These are phyloP conservation scores for Pterulicium gracile DNA, from an alignment of 1,284 basidiomycete species.

Conservation along the genomic window DNA sequence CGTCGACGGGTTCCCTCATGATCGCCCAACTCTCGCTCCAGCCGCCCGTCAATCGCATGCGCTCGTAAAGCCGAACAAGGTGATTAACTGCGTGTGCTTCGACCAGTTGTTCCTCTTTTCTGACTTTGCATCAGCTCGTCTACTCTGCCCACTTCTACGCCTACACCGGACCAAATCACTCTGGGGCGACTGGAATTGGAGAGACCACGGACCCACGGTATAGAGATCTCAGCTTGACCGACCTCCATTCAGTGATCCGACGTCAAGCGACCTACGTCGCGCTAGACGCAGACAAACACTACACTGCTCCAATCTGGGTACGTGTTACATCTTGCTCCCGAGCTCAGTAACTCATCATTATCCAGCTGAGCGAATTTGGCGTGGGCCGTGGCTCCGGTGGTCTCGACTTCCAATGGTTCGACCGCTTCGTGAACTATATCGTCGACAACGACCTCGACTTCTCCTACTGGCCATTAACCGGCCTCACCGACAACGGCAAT, in stretches of 20 bases:
- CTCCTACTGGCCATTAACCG: neutral
- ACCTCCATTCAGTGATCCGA: neutral
- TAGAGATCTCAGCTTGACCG: neutral
- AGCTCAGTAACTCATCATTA: neutral
- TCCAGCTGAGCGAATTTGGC: slow-evolving; percentile 1
- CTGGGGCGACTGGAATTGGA: slow-evolving; percentile 1
- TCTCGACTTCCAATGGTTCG: neutral
- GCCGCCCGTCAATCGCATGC: neutral
- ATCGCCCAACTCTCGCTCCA: neutral
- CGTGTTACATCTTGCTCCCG: neutral
- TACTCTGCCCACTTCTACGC: slow-evolving; percentile 2
- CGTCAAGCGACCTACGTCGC: neutral
- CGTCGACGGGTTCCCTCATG: neutral
- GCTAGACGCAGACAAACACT: neutral
- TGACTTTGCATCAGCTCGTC: neutral
- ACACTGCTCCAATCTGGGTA: slow-evolving; percentile 1
- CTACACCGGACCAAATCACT: neutral
- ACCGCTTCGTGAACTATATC: neutral
- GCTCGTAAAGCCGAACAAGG: slow-evolving; percentile 1
- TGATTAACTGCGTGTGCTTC: neutral
- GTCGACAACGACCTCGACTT: slow-evolving; percentile 1
- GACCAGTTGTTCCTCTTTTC: neutral
- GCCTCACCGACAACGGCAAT: neutral
- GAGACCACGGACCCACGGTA: slow-evolving; percentile 2
- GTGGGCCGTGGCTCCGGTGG: neutral